These are phyloP conservation scores for Neurospora sp. DNA, from an alignment of 495 filamentous ascomycete species.

Conservation along the genomic window DNA sequence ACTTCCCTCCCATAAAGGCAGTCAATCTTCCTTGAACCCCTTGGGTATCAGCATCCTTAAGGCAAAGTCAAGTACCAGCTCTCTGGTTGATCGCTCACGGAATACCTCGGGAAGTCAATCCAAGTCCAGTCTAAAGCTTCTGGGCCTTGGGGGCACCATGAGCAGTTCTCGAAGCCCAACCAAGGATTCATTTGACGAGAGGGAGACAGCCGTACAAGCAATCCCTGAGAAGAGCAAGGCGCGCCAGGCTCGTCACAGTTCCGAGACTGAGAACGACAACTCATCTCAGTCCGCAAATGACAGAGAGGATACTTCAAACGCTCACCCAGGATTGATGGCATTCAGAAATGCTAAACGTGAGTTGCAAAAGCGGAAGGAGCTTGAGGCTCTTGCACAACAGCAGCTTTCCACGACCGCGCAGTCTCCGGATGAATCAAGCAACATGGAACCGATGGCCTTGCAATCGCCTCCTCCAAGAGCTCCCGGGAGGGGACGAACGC, in stretches of 20 bases:
- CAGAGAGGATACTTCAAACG: conserved; percentile 20
- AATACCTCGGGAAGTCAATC: conserved; percentile 30
- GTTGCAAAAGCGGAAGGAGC: conserved; percentile 40
- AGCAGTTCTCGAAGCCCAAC: conserved; percentile 42
- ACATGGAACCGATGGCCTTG: conserved; percentile 8
- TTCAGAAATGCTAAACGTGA: conserved; percentile 45
- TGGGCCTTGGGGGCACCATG: conserved; percentile 50
- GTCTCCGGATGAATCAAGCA: conserved; percentile 8
- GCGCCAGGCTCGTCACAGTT: conserved; percentile 18
- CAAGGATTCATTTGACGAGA: conserved; percentile 22
- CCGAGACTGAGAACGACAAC: conserved; percentile 10
- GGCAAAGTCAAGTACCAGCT: conserved; percentile 54
- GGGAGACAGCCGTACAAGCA: conserved; percentile 18
- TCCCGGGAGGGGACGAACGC: conserved; percentile 25
- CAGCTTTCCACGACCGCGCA: conserved; percentile 18
- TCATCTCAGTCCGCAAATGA: conserved; percentile 10
- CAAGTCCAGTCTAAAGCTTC: conserved; percentile 57
- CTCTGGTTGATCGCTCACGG: conserved; percentile 38
- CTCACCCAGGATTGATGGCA: conserved; percentile 33
- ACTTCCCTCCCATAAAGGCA: conserved; percentile 31
- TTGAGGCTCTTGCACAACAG: conserved; percentile 27
- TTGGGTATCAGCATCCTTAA: conserved; percentile 60
- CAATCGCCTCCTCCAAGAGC: conserved; percentile 23
- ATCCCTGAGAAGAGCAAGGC: conserved; percentile 35
- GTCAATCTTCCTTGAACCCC: conserved; percentile 39